Base-by-base conservation (phyloP, 2,329 filamentous ascomycete species). In the Tolypocladium tropicale region DNA sequence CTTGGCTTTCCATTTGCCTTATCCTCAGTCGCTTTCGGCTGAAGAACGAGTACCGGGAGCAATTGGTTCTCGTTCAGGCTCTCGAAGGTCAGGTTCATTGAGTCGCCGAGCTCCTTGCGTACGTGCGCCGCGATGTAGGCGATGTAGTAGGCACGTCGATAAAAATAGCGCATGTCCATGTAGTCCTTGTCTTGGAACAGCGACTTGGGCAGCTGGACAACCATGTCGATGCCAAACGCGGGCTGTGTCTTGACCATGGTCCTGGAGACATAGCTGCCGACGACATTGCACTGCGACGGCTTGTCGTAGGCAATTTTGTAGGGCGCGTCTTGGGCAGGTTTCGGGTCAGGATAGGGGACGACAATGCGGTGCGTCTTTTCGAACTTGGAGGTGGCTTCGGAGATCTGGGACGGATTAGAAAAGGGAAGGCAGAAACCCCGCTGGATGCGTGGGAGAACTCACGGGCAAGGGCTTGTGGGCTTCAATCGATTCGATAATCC, bases 111-210 rank as follows among this genome's bases (percentile, higher is more conserved):
- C 4, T 79, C 73, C 39, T 80, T 76, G 60, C 84, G 83, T 54
- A 97, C 75, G 5, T 81, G 84, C 33, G 83, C 84, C 16, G 90
- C 85, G 56, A 97, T 76, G 61, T 88, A 90, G 36, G 92, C 90
- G 53, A 97, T 75, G 67, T 95, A 97, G 71, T 93, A 97, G 14
- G 94, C 89, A 60, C 92, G 80, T 66, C 96, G 95, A 74, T 96
- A 92, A 67, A 96, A 96, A 73, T 95, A 97, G 59, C 94, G 84
- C 76, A 94, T 81, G 69, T 96, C 91, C 53, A 92, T 79, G 68
- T 93, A 96, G 71, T 99, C 94, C 72, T 97, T 97, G 49, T 95
- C 89, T 66, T 96, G 90, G 65, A 97, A 92, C 14, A 96, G 73
- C 1, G 80, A 74, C 56, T 76, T 71, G 6, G 94, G 93, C 84